phyloP scores from a whole-genome alignment of 805 yeast genomes.

The Cyberlindnera samutprakarnensis region DNA sequence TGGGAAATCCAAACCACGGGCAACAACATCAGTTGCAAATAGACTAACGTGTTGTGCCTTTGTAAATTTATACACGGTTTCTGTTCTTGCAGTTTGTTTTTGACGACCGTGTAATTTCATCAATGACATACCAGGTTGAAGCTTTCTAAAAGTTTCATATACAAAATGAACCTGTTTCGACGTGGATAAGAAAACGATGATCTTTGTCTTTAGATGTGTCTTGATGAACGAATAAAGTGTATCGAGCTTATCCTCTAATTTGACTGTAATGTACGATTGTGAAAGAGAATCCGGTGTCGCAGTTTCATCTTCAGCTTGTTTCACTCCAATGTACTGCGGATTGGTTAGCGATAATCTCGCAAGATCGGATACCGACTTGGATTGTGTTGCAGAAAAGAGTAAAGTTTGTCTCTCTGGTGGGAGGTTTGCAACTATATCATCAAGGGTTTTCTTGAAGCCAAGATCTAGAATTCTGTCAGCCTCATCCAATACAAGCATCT shows the following conservation, averaged over 20 bases:
- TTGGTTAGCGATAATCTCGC: slow-evolving; percentile 87
- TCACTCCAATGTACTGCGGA: slow-evolving; percentile 86
- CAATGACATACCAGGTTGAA: slow-evolving; percentile 46
- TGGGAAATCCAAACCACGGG: slow-evolving; percentile 94
- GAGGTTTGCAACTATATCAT: slow-evolving; percentile 56
- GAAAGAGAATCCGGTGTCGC: slow-evolving; percentile 80
- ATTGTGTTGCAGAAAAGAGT: slow-evolving; percentile 87
- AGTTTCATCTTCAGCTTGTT: slow-evolving; percentile 50
- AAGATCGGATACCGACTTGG: slow-evolving; percentile 75
- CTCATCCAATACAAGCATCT: slow-evolving; percentile 82
- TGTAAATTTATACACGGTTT: slow-evolving; percentile 53
- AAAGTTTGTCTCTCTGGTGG: slow-evolving; percentile 94
- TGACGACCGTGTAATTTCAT: slow-evolving; percentile 76
- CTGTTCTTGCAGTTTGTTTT: slow-evolving; percentile 68
- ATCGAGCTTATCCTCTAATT: slow-evolving; percentile 76
- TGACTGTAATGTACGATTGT: slow-evolving; percentile 71
- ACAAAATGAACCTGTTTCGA: slow-evolving; percentile 43
- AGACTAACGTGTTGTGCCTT: slow-evolving; percentile 56
- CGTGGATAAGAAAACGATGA: slow-evolving; percentile 71
- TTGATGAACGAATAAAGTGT: slow-evolving; percentile 62
- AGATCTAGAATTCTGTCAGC: slow-evolving; percentile 85
- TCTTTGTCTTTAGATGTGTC: slow-evolving; percentile 77
- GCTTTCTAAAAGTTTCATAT: slow-evolving; percentile 21
- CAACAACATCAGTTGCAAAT: slow-evolving; percentile 95
- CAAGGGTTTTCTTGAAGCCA: slow-evolving; percentile 66